Evolutionary conservation across 1,284 basidiomycete genomes (phyloP), one percentile per base, ranked within the genome.

Genomic region (Microbotryomycetes sp.): DNA sequence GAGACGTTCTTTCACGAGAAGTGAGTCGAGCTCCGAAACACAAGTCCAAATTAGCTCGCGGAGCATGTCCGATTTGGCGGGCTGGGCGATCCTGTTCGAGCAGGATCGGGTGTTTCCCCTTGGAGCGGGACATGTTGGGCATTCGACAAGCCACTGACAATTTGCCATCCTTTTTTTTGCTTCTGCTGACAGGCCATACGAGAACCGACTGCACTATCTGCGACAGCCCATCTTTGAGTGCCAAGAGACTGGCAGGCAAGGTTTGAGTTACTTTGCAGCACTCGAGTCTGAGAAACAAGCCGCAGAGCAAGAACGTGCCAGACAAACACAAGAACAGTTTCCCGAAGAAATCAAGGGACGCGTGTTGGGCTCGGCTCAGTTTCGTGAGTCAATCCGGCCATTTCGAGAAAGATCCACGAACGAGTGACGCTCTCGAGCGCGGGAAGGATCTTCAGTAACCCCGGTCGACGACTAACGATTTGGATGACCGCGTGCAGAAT

Each of bases 1-100:
- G 92, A 97, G 82, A 88, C 96, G 75, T 97, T 97, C 75, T 85
- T 90, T 68, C 86, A 86, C 73, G 96, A 94, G 74, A 91, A 94
- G 91, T 93, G 74, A 75, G 88, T 63, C 36, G n/a, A n/a, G n/a
- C n/a, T n/a, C n/a, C n/a, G n/a, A n/a, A n/a, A n/a, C n/a, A n/a
- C n/a, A n/a, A 42, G 9, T 42, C 19, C 36, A 42, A 19, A 19
- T 42, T 19, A 19, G 36, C 23, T 30, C 50, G 50, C 50, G 26
- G 6, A 19, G 36, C n/a, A n/a, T n/a, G n/a, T n/a, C n/a, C n/a
- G n/a, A n/a, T n/a, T n/a, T 42, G 12, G 36, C 19, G 12, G 36
- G 36, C 9, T 19, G 36, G 19, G 19, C 36, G 36, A 9, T 42
- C 36, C 9, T 42, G 9, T 42, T 42, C 36, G 12, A 42, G 36